These are phyloP conservation scores for Dujonia santamariae DNA, from an alignment of 1,139 yeast species.

Conservation along the genomic window DNA sequence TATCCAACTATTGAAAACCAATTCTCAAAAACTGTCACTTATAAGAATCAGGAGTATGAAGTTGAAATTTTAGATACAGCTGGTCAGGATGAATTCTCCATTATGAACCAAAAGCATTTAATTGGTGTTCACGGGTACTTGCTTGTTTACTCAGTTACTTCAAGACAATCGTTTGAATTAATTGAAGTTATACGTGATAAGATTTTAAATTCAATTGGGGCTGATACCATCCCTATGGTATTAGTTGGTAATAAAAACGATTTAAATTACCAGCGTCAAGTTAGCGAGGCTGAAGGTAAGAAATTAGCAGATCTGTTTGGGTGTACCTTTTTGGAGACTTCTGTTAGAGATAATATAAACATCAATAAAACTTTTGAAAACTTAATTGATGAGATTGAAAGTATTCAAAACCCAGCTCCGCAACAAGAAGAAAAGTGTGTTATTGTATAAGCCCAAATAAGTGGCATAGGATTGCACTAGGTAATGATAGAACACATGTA, in stretches of 20 bases:
- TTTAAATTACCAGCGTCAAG: slow-evolving; percentile 62
- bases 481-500: too few species aligned
- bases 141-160: slow-evolving; percentile 78
- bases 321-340: slow-evolving; percentile 75
- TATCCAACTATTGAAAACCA: slow-evolving; percentile 94
- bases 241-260: slow-evolving; percentile 86
- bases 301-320: slow-evolving; percentile 59
- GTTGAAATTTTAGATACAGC: slow-evolving; percentile 91
- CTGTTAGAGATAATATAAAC: slow-evolving; percentile 74
- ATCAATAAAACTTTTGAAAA: slow-evolving; percentile 63
- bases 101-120: slow-evolving; percentile 77
- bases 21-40: slow-evolving; percentile 67
- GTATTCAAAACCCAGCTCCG: slow-evolving; percentile 46
- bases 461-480: too few species aligned
- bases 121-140: slow-evolving; percentile 86
- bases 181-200: slow-evolving; percentile 79
- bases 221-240: slow-evolving; percentile 72
- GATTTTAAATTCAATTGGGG: slow-evolving; percentile 73
- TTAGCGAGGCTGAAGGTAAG: slow-evolving; percentile 60
- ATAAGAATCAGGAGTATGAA: slow-evolving; percentile 74
- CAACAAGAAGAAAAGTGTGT: slow-evolving; percentile 39
- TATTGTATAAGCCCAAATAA: slow-evolving; percentile 20
- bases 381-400: slow-evolving; percentile 71
- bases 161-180: slow-evolving; percentile 76
- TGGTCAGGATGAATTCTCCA: slow-evolving; percentile 90